Conservation (phyloP, 768 basidiomycete species). For the Leccinum longicurvipes region DNA sequence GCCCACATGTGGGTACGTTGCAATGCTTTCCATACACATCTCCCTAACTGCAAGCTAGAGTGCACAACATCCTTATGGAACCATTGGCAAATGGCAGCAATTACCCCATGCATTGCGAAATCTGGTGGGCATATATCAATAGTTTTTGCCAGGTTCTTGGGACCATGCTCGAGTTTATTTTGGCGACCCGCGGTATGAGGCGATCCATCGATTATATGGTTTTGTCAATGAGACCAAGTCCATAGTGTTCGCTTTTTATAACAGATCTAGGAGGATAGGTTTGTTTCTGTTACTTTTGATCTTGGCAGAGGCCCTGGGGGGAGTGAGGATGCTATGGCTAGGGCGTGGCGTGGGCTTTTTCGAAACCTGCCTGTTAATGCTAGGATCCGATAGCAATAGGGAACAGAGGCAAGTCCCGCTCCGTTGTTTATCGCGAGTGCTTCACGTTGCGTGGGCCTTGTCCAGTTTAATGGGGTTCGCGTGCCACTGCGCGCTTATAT, state of each 20-base stretch:
- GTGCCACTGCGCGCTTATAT: conserved; percentile 13
- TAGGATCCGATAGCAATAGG: neutral
- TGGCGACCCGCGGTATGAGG: conserved; percentile 17
- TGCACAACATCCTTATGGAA: conserved; percentile 13
- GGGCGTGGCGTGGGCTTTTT: neutral
- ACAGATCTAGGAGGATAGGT: conserved; percentile 12
- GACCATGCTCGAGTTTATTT: conserved; percentile 13
- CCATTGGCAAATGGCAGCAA: conserved; percentile 11
- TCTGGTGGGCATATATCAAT: conserved; percentile 11
- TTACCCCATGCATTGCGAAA: conserved; percentile 1
- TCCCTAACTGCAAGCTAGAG: conserved; percentile 1
- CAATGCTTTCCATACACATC: neutral
- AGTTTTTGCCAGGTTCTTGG: conserved; percentile 5
- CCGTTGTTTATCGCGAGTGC: neutral
- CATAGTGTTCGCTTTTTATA: conserved; percentile 21
- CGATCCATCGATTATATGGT: neutral
- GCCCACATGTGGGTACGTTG: conserved; percentile 16
- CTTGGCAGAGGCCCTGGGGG: neutral
- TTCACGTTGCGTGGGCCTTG: neutral
- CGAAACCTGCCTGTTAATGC: neutral
- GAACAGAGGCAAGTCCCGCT: neutral
- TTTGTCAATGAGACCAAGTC: neutral
- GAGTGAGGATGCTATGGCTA: neutral
- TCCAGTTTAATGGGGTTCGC: neutral
- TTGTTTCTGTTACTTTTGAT: conserved; percentile 6